Evolutionary conservation across 2,329 filamentous ascomycete species (phyloP).

Genomic region (Aspergillus cejpii): DNA sequence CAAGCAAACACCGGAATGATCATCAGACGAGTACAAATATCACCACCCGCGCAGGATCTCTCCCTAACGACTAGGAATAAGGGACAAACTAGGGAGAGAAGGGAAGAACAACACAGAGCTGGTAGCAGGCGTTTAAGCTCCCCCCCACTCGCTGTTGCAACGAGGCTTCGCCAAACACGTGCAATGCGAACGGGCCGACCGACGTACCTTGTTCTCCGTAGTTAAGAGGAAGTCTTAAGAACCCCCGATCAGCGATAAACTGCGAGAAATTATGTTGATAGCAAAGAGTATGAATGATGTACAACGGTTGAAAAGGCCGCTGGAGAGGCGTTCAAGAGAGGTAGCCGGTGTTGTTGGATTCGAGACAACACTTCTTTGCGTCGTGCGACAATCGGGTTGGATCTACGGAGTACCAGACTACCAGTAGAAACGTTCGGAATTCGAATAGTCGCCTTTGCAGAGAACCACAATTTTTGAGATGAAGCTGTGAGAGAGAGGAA

Average conservation of each 20-base stretch:
- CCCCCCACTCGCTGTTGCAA: background rate
- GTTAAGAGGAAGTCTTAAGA: background rate
- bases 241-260: too few species aligned
- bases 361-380: background rate
- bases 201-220: background rate
- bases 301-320: background rate
- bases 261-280: too few species aligned
- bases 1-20: background rate
- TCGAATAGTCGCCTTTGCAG: background rate
- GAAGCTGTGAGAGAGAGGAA: background rate
- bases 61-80: background rate
- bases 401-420: too few species aligned
- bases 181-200: background rate
- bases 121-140: background rate
- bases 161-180: background rate
- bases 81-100: background rate
- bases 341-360: background rate
- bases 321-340: background rate
- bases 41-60: background rate
- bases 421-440: background rate
- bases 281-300: too few species aligned
- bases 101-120: background rate
- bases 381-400: background rate
- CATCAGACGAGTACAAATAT: background rate
- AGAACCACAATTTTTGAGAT: background rate